Evolutionary conservation across 495 filamentous ascomycete genomes (phyloP).

Genomic region (Neurospora discreta): DNA sequence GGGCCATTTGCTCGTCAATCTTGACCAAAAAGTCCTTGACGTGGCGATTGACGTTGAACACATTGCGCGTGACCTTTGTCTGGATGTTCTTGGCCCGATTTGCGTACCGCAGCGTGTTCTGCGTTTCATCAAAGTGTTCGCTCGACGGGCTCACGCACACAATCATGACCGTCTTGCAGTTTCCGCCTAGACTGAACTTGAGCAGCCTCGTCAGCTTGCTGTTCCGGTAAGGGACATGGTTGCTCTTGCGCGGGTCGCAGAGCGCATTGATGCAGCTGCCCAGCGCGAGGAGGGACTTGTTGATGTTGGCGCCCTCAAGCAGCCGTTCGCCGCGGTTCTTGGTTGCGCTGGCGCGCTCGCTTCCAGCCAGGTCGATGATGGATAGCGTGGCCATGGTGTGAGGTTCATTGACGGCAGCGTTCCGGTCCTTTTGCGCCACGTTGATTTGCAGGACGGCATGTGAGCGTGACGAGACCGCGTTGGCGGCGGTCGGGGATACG

Average conservation of each 20-base stretch:
- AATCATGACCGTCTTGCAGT: conserved; percentile 99
- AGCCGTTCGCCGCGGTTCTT: conserved; percentile 91
- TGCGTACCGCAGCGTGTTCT: conserved; percentile 95
- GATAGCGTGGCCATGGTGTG: conserved; percentile 96
- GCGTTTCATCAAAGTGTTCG: conserved; percentile 95
- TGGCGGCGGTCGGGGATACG: conserved; percentile 94
- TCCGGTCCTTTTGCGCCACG: conserved; percentile 83
- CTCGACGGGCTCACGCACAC: conserved; percentile 96
- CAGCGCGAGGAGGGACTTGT: conserved; percentile 89
- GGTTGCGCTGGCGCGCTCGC: conserved; percentile 90
- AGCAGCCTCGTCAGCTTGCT: conserved; percentile 92
- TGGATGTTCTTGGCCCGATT: conserved; percentile 99
- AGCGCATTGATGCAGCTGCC: conserved; percentile 99
- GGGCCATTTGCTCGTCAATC: conserved; percentile 86
- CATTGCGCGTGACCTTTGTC: conserved; percentile 96
- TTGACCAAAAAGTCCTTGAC: conserved; percentile 98
- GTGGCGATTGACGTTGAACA: conserved; percentile 98
- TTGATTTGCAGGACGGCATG: conserved; percentile 99
- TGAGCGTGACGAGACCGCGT: conserved; percentile 93
- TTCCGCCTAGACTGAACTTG: conserved; percentile 94
- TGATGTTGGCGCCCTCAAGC: conserved; percentile 95
- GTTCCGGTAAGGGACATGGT: conserved; percentile 95
- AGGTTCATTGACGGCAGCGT: conserved; percentile 86
- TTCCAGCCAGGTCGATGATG: conserved; percentile 95
- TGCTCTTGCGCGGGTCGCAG: conserved; percentile 84